Base-by-base conservation (phyloP, 2,329 filamentous ascomycete species). In the Aureobasidium uvarum region DNA sequence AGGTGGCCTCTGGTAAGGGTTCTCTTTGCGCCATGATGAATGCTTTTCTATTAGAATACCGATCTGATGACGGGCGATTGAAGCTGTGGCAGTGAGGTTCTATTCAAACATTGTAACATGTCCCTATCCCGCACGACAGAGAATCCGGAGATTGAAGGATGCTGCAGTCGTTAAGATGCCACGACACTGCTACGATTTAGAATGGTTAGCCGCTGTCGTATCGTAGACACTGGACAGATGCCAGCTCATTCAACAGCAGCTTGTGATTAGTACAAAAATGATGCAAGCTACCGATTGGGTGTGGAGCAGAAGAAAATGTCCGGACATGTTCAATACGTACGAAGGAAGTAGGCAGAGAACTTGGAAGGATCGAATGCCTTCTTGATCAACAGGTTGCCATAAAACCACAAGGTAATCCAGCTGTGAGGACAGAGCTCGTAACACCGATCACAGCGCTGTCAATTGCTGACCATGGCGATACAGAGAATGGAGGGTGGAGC, bases 141-240 rank as follows among this genome's bases (percentile, higher is more conserved):
- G 69, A 71, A 31, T 41, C 68, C 64, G 2, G 23, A 46, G 6
- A 6, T 28, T 18, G 38, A 31, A 10, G 70, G 71, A 65, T 67
- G 68, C 72, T 71, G 69, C 67, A 66, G 68, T 66, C 67, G 69
- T 70, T 67, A 69, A 65, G 66, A 38, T 58, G 65, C 67, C 68
- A 71, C 71, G 71, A 71, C 70, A 73, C 72, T 66, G 72, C 72
- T 74, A 71, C 69, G 71, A 66, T 64, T 67, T 66, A 71, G 63
- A 68, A 68, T 66, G 65, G 67, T 74, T 74, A 74, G 73, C 71
- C 70, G 70, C 58, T 31, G 33, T 64, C 66, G 67, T 71, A 66
- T 39, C 39, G 62, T 72, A 70, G 69, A 72, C 70, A 72, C 63
- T 71, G 70, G 69, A 72, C 69, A 72, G 71, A 71, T 71, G 73